Evolutionary conservation across 2,329 filamentous ascomycete genomes (phyloP).

Genomic region (Knoxdaviesia proteae): DNA sequence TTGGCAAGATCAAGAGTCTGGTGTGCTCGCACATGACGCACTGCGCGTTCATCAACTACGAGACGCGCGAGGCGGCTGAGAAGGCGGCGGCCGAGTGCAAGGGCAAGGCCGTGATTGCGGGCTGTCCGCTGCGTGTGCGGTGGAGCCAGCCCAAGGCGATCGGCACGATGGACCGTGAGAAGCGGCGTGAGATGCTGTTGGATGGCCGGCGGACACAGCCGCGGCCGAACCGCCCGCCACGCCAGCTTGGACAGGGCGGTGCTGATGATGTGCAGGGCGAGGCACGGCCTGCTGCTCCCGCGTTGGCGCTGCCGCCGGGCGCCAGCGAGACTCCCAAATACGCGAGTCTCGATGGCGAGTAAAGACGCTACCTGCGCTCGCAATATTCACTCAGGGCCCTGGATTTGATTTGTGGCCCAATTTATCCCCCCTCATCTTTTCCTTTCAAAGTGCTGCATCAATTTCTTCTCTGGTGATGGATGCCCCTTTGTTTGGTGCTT

Average conservation of each 20-base stretch:
- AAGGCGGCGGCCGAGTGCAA: constrained; percentile 67
- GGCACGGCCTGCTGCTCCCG: constrained; percentile 7
- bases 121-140: constrained; percentile 71
- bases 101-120: constrained; percentile 73
- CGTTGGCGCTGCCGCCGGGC: constrained; percentile 61
- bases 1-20: constrained; percentile 77
- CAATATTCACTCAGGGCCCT: no score
- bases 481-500: no score
- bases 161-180: constrained; percentile 75
- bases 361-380: constrained; percentile 10
- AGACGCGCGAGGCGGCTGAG: constrained; percentile 67
- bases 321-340: constrained; percentile 54
- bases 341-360: constrained; percentile 68
- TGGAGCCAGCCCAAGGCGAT: constrained; percentile 89
- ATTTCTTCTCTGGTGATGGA: no score
- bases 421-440: no score
- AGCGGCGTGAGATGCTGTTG: constrained; percentile 59
- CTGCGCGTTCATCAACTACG: constrained; percentile 91
- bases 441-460: no score
- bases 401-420: no score
- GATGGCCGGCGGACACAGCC: constrained; percentile 29
- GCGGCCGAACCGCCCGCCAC: neutral
- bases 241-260: neutral
- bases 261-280: constrained; percentile 1
- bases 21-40: constrained; percentile 95